Conservation (phyloP, 148 eudicot species). For the Nepenthes gracilis region DNA sequence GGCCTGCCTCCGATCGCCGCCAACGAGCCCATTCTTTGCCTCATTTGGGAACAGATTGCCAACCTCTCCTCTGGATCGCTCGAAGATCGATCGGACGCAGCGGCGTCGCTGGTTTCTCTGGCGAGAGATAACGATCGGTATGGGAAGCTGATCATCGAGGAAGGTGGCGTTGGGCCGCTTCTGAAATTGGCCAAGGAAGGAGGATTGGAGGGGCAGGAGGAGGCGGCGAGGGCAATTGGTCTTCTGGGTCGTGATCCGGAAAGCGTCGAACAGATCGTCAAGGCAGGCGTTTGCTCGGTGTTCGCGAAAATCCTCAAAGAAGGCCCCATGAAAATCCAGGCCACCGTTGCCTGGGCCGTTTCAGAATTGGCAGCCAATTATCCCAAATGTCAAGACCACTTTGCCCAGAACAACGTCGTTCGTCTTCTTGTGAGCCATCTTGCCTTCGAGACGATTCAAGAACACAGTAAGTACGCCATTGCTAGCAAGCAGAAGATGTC, state of each 20-base stretch:
- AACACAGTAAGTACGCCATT: slow-evolving; percentile 67
- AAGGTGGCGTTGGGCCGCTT: slow-evolving; percentile 68
- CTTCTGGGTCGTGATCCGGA: slow-evolving; percentile 61
- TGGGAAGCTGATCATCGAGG: slow-evolving; percentile 60
- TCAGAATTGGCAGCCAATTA: slow-evolving; percentile 57
- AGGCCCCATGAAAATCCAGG: slow-evolving; percentile 74
- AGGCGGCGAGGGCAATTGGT: slow-evolving; percentile 70
- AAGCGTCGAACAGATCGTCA: slow-evolving; percentile 65
- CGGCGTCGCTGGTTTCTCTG: slow-evolving; percentile 56
- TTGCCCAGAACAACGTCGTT: slow-evolving; percentile 57
- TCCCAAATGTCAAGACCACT: slow-evolving; percentile 78
- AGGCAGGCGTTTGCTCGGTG: slow-evolving; percentile 55
- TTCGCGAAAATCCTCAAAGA: slow-evolving; percentile 78
- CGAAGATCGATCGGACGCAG: slow-evolving; percentile 64
- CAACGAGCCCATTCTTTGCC: slow-evolving; percentile 73
- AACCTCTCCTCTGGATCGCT: slow-evolving; percentile 45
- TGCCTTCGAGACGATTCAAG: slow-evolving; percentile 77
- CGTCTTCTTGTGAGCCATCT: slow-evolving; percentile 67
- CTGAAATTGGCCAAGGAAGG: slow-evolving; percentile 71
- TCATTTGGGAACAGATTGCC: slow-evolving; percentile 86
- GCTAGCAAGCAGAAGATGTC: slow-evolving; percentile 38
- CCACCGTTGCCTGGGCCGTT: slow-evolving; percentile 76
- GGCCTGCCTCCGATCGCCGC: slow-evolving; percentile 85
- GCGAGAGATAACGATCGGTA: slow-evolving; percentile 78
- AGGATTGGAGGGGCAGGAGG: slow-evolving; percentile 60